Base-by-base conservation (phyloP, 1,139 yeast genomes). In the Maudiozyma humilis region DNA sequence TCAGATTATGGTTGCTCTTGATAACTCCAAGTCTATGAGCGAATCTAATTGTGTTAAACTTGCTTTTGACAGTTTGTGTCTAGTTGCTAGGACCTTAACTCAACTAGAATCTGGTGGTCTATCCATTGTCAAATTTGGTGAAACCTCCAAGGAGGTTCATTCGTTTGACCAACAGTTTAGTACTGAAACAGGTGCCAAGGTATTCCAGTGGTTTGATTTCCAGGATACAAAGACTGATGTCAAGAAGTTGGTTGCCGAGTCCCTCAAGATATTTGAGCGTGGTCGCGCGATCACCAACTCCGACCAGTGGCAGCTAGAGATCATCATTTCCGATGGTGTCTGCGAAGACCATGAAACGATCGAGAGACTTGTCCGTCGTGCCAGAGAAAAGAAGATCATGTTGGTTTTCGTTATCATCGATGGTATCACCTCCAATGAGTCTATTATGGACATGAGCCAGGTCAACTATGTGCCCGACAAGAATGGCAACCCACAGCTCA, bases 1-100 rank as follows among this genome's bases (percentile, higher is more conserved):
- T 65, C 98, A 93, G 68, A 84, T 93, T 51, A 86, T 93, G 96
- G 84, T 93, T 53, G 91, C 98, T 0, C 86, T 93, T 41, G 99
- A 93, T 68, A 96, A 93, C 62, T 91, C 98, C 38, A 88, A 87
- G 63, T 89, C 97, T 0, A 93, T 93, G 99, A 78, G 91, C 47
- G 97, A 91, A 64, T 84, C 96, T 31, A 80, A 81, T 53, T 81
- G 95, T 23, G 91, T 87, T 18, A 86, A 84, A 55, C 72, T 93
- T 50, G 97, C 99, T 0, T 88, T 88, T 75, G 89, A 91, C 59
- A 83, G 95, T 59, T 86, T 93, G 59, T 94, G 97, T 2, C 72
- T 93, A 44, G 98, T 93, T 2, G 81, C 96, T 3, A 89, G 88
- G 63, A 96, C 98, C 0, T 72, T 93, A 51, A 83, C 96, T 0